Evolutionary conservation across 768 basidiomycete genomes (phyloP), one percentile per base, ranked within the genome.

Genomic region (Tulasnella sp.): DNA sequence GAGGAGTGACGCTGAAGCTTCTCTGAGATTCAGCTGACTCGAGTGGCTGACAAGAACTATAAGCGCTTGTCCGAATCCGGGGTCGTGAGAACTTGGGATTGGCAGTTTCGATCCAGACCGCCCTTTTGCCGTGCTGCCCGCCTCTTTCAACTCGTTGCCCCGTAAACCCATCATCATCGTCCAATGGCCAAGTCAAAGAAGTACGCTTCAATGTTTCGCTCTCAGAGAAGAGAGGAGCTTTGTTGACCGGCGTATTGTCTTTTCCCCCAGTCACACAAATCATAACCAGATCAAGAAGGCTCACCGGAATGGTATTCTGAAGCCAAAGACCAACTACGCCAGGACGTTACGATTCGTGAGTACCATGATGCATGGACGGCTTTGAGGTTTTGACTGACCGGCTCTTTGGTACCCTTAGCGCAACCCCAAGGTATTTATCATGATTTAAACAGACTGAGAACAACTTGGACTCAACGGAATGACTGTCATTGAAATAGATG

Each of bases 161-260:
- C 40, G 11, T 9, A 9, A 12, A 2, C 3, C 40, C 11, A 11
- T 31, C 38, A 49, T 45, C 72, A 54, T 68, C 72, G 31, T 78
- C 81, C 80, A 83, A 98, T 97, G 95, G 91, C 96, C 88, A 97
- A 99, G 86, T 99, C 97, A 79, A 98, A 98, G 88, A 98, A 98
- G 94, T 96, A 83, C 76, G 89, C 82, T 58, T n/a, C 36, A 42
- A 58, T 34, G 71, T 70, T 74, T 19, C 77, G 80, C 34, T 77
- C 73, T 74, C 74, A 52, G 22, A 74, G 75, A 38, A 78, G 34
- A 22, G 36, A 29, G 31, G 70, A 77, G 72, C 79, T 58, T 17
- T 37, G 22, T 42, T 14, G n/a, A 75, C 14, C 17, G 69, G 15
- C 31, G 49, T 68, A 15, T 67, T 7, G 67, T 67, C 9, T 39